These are phyloP conservation scores for Rhytidhysteron rufulum DNA, from an alignment of 2,329 filamentous ascomycete species.

Conservation along the genomic window DNA sequence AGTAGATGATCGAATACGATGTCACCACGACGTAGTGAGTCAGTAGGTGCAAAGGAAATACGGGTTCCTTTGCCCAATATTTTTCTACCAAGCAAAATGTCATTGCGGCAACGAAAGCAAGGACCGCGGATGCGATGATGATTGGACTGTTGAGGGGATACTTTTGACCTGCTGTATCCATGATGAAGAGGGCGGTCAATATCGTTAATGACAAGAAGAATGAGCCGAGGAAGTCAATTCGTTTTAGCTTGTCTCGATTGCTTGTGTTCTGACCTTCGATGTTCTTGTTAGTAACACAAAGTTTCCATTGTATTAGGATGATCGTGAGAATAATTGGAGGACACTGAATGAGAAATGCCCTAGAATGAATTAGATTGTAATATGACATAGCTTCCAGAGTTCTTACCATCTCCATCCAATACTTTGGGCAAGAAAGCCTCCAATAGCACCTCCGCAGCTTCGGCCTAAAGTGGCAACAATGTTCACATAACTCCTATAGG, in stretches of 20 bases:
- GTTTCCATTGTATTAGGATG: too few species aligned
- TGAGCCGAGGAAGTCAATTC: conserved; percentile 59
- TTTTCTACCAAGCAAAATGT: conserved; percentile 35
- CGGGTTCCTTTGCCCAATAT: conserved; percentile 50
- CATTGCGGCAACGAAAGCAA: conserved; percentile 18
- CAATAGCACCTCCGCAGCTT: conserved; percentile 52
- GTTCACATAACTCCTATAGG: conserved; percentile 51
- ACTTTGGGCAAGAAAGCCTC: conserved; percentile 58
- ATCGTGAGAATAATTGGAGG: too few species aligned
- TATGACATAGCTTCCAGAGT: not conserved
- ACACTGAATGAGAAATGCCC: conserved; percentile 9
- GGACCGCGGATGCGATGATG: conserved; percentile 29
- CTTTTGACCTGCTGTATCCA: conserved; percentile 48
- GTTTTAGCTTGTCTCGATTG: conserved; percentile 23
- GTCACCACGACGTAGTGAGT: conserved; percentile 50
- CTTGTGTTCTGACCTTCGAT: too few species aligned
- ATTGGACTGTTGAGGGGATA: conserved; percentile 35
- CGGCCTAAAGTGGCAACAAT: conserved; percentile 48
- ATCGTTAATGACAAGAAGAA: conserved; percentile 44
- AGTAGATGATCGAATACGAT: conserved; percentile 49
- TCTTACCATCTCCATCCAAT: conserved; percentile 63
- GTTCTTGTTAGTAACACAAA: too few species aligned
- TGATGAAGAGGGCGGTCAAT: conserved; percentile 41
- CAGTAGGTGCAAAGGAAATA: conserved; percentile 56
- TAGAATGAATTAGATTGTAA: conserved; percentile 28